These are phyloP conservation scores for Gentiana dahurica DNA, from an alignment of 257 asterid genomes.

Conservation along the genomic window DNA sequence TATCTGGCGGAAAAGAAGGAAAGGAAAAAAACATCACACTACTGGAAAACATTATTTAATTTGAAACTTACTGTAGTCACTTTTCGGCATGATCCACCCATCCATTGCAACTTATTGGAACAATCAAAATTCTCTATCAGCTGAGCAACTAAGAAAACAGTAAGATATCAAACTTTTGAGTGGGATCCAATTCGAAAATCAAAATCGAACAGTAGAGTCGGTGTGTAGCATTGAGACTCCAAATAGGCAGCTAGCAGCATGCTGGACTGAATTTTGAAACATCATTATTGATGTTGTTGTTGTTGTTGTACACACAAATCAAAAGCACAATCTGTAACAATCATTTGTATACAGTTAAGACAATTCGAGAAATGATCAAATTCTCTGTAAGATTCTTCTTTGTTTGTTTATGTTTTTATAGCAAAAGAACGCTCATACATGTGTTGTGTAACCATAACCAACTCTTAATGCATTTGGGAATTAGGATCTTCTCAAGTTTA, in stretches of 20 bases:
- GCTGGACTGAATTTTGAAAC: neutral
- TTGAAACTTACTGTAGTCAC: slow-evolving; percentile 52
- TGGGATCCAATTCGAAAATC: no score
- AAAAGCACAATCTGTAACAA: slow-evolving; percentile 13
- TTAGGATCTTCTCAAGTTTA: no score
- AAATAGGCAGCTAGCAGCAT: no score
- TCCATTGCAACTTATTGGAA: slow-evolving; percentile 75
- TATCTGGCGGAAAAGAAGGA: no score
- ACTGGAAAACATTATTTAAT: slow-evolving; percentile 8
- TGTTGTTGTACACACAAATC: slow-evolving; percentile 13
- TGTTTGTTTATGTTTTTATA: neutral
- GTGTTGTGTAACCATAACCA: no score
- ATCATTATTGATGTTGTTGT: slow-evolving; percentile 9
- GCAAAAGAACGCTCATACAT: no score
- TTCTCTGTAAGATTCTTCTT: slow-evolving; percentile 2
- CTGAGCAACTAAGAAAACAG: neutral
- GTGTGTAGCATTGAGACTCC: no score
- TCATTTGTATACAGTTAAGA: slow-evolving; percentile 12
- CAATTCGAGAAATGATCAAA: slow-evolving; percentile 6
- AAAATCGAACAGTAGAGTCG: no score
- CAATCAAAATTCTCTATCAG: slow-evolving; percentile 4
- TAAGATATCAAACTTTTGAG: no score
- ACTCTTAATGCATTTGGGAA: no score
- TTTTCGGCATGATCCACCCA: slow-evolving; percentile 94
- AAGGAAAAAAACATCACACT: slow-evolving; percentile 1